Evolutionary conservation across 192 early-diverging fungal species (phyloP), one percentile per base, ranked within the genome.

Genomic region (Anaeromyces robustus): DNA sequence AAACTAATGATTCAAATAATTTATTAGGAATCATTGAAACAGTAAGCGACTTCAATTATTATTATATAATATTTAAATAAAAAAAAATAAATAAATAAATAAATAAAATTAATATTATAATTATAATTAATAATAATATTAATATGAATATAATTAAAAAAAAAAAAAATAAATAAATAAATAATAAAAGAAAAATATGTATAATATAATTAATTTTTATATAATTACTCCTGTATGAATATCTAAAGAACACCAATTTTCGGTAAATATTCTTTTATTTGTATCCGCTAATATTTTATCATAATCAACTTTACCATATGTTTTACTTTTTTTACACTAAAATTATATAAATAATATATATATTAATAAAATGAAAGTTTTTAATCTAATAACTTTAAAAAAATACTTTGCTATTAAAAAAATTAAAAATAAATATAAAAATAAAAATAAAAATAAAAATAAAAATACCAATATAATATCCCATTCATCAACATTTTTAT

Each of bases 241-340:
- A 85, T 98, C 96, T 17, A 99, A 89, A 1, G 92, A 85, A 86
- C 97, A 98, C 98, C 98, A 99, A 34, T 94, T 88, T 30, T 92
- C 91, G 28, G 96, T 91, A 30, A 92, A 94, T 82, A 97, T 96
- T 16, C 86, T 78, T 4, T 89, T 88, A 77, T 94, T 92, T 78
- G 86, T 82, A 43, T 88, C 82, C 26, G 90, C 85, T 30, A 87
- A 86, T 30, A 92, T 88, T 2, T 88, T 86, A 6, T 92, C 87
- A 39, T 29, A 80, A 28, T 88, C 86, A 6, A 84, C 84, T 12
- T 87, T 89, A 37, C 88, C 89, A 78, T 84, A 91, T 16, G 82
- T 88, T 77, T 90, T 89, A n/a, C 90, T 43, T 85, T 86, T 86
- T 26, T 85, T 86, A 79, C 92, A 91, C 87, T 88, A 81, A 17